These are phyloP conservation scores for Cornus florida DNA, from an alignment of 148 eudicot genomes.

Conservation along the genomic window DNA sequence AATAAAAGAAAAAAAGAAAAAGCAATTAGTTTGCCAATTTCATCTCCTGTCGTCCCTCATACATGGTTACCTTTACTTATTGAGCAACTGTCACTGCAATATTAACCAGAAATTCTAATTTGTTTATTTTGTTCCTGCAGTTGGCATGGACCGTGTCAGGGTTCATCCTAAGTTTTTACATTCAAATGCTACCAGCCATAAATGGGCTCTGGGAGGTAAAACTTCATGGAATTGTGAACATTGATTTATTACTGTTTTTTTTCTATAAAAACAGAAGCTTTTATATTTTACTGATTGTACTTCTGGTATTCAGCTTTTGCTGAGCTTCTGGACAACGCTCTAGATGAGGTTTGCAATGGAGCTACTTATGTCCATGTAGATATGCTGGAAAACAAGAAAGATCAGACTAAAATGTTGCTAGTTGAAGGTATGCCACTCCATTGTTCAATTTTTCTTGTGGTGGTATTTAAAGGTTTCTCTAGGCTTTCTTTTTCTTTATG, in stretches of 20 bases:
- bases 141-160: constrained; percentile 68
- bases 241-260: not conserved
- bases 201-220: constrained; percentile 84
- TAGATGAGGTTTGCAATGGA: constrained; percentile 74
- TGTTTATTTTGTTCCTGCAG: constrained; percentile 22
- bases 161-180: constrained; percentile 77
- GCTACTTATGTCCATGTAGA: constrained; percentile 67
- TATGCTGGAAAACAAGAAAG: constrained; percentile 45
- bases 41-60: not conserved
- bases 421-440: constrained; percentile 53
- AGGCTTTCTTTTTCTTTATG: not conserved
- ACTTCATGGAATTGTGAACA: not conserved
- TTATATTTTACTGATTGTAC: not conserved
- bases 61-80: not conserved
- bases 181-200: constrained; percentile 90
- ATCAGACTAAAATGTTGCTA: constrained; percentile 53
- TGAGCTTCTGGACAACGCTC: constrained; percentile 72
- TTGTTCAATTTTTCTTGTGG: not conserved
- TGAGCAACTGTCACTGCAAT: not conserved
- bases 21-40: not conserved
- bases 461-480: not conserved
- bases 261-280: not conserved
- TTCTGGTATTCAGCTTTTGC: constrained; percentile 58
- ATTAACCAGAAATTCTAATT: not conserved
- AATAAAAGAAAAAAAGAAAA: no score